Base-by-base conservation (phyloP, 2,329 filamentous ascomycete species). In the Paraconiothyrium brasiliense region DNA sequence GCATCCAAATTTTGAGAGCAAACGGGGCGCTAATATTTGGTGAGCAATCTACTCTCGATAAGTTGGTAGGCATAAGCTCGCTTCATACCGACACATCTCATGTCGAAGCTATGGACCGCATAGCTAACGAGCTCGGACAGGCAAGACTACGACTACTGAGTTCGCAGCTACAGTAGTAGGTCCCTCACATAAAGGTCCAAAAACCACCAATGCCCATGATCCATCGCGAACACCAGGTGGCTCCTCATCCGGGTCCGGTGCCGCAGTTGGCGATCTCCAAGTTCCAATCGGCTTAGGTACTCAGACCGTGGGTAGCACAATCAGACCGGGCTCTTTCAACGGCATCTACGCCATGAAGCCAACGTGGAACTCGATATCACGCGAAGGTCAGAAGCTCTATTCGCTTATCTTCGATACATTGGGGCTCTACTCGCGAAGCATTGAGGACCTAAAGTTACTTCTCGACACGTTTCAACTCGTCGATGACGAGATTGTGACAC, bases 261-360 rank as follows among this genome's bases (percentile, higher is more conserved):
- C 89, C 0, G 88, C 87, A 0, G 88, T 92, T 0, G 89, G 80
- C 7, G 89, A 91, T 64, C 84, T 85, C 56, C 89, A 91, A 64
- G 84, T 84, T 0, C 86, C 88, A 0, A 68, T 91, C 11, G 84
- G 79, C 0, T 77, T 92, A 0, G 89, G 88, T 0, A 90, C 89
- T 0, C 89, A 92, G 69, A 92, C 89, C 0, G 86, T 85, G 2
- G 89, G 89, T 0, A 89, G 86, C 61, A 86, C 82, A 0, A 86
- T 92, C 48, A 84, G 89, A 0, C 89, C 89, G 0, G 89, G 81
- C 0, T 87, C 87, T 0, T 92, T 86, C 76, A 90, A 87, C 62
- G 89, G 89, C 6, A 81, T 88, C 4, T 91, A 87, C 59, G 88
- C 82, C 0, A 79, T 90, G 58, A 91, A 91, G 71, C 88, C 89